Conservation (phyloP, 345 rosid species). For the Dimocarpus longan region DNA sequence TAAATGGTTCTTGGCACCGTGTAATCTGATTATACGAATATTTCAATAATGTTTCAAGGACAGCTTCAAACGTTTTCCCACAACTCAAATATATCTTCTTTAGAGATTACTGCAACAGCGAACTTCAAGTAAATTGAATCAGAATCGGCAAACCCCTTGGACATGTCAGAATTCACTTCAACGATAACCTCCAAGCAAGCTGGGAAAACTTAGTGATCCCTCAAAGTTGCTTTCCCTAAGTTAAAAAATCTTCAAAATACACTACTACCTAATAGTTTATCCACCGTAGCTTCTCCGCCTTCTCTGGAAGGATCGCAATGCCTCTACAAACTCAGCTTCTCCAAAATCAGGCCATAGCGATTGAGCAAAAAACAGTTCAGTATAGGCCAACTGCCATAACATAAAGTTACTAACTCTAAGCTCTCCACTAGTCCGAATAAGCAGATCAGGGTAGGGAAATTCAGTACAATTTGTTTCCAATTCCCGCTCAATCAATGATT, state of each 20-base stretch:
- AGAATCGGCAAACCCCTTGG: not conserved
- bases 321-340: constrained; percentile 34
- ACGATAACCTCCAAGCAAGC: not conserved
- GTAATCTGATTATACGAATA: not conserved
- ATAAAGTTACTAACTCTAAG: constrained; percentile 32
- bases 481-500: constrained; percentile 29
- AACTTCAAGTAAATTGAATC: not conserved
- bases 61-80: not conserved
- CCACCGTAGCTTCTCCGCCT: constrained; percentile 22
- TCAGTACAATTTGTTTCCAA: constrained; percentile 26
- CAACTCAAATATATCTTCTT: not conserved
- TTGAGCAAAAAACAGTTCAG: constrained; percentile 30
- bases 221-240: not conserved
- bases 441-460: constrained; percentile 26
- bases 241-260: not conserved
- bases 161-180: constrained; percentile 8
- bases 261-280: not conserved
- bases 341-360: constrained; percentile 36
- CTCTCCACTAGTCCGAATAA: constrained; percentile 34
- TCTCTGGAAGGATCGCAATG: constrained; percentile 28
- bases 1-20: not conserved
- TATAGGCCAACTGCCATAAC: constrained; percentile 37
- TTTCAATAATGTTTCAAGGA: not conserved
- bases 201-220: not conserved
- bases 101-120: not conserved